These are phyloP conservation scores for Mallotus repandus DNA, from an alignment of 441 rosid genomes.

Conservation along the genomic window DNA sequence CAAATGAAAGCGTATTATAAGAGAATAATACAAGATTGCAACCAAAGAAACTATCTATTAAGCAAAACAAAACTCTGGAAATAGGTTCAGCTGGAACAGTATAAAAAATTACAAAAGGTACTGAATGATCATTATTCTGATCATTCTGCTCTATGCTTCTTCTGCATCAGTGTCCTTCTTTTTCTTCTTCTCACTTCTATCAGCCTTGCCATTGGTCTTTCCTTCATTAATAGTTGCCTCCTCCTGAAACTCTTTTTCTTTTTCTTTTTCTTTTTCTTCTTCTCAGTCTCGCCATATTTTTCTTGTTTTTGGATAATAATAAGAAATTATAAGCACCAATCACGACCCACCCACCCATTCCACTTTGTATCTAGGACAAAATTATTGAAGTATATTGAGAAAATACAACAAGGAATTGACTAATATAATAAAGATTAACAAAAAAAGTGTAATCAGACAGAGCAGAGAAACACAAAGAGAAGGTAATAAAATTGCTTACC, in stretches of 20 bases:
- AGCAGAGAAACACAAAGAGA: too few species aligned
- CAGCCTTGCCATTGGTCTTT: conserved; percentile 33
- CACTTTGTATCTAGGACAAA: too few species aligned
- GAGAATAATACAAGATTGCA: too few species aligned
- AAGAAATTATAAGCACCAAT: not conserved
- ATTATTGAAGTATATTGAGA: too few species aligned
- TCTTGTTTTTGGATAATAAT: not conserved
- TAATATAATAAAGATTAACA: not conserved
- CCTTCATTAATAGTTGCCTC: conserved; percentile 31
- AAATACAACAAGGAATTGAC: not conserved
- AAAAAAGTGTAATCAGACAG: too few species aligned
- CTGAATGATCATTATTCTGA: not conserved
- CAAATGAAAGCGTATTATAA: too few species aligned
- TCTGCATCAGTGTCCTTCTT: conserved; percentile 50
- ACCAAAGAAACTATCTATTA: too few species aligned
- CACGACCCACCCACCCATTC: not conserved
- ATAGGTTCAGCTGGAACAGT: conserved; percentile 1
- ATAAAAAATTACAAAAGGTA: conserved; percentile 20
- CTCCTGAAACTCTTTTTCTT: conserved; percentile 48
- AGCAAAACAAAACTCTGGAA: conserved; percentile 9
- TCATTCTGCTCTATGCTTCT: conserved; percentile 23
- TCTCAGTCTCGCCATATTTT: too few species aligned
- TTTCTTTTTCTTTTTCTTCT: conserved; percentile 55
- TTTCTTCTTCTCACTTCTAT: conserved; percentile 51
- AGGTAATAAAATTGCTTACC: too few species aligned